Conservation (phyloP, 140 eudicot genomes). For the Eryngium alpinum region DNA sequence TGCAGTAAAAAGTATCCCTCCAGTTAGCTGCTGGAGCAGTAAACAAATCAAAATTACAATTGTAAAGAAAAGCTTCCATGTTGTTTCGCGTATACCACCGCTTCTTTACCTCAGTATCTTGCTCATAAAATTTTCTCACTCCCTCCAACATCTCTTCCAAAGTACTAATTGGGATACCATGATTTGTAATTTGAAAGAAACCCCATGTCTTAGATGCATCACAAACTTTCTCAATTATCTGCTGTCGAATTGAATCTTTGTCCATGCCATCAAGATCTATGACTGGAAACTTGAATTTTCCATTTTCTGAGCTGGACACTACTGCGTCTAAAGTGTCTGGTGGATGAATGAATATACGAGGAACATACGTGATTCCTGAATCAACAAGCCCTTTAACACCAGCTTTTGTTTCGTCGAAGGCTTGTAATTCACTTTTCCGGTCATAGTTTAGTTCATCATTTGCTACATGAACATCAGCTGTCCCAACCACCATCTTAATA, state of each 20-base stretch:
- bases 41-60: not conserved
- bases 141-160: constrained; percentile 6
- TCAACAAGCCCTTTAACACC: constrained; percentile 9
- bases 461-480: not conserved
- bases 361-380: not conserved
- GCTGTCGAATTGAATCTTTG: not conserved
- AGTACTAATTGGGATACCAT: not conserved
- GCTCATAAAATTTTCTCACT: not conserved
- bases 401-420: constrained; percentile 3
- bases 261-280: not conserved
- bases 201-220: not conserved
- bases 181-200: not conserved
- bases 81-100: not conserved
- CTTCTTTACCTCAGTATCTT: not conserved
- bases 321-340: not conserved
- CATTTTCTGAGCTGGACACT: too few species aligned
- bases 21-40: not conserved
- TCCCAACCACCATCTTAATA: not conserved
- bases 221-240: not conserved
- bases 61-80: not conserved
- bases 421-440: not conserved
- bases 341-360: not conserved
- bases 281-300: not conserved
- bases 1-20: constrained; percentile 15
- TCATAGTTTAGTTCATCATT: too few species aligned